These are phyloP conservation scores for Nemania bipapillata DNA, from an alignment of 2,329 filamentous ascomycete species.

Conservation along the genomic window DNA sequence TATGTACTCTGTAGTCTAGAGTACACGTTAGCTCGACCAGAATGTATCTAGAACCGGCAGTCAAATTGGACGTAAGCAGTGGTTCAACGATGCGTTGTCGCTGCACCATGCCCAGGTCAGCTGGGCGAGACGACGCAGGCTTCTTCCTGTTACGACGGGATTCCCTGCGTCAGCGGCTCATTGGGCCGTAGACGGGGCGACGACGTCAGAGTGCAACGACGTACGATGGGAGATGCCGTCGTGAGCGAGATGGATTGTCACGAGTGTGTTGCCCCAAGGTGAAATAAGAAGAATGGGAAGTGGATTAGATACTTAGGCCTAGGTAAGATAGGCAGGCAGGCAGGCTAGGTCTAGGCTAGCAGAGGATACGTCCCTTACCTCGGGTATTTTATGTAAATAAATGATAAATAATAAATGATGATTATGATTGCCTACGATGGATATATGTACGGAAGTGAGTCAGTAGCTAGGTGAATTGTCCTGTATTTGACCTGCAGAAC, in stretches of 20 bases:
- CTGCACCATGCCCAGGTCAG: conserved; percentile 44
- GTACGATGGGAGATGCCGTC: conserved; percentile 12
- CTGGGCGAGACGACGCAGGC: conserved; percentile 29
- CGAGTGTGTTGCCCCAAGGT: conserved; percentile 9
- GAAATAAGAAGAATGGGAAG: background rate
- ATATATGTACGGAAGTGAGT: background rate
- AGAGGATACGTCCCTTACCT: background rate
- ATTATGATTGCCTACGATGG: background rate
- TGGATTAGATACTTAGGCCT: too few relatives aligned
- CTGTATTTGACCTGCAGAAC: too few relatives aligned
- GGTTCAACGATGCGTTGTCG: conserved; percentile 47
- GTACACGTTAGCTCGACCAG: too few relatives aligned
- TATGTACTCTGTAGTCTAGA: too few relatives aligned
- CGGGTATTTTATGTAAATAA: background rate
- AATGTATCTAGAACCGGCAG: conserved; percentile 2
- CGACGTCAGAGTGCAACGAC: conserved; percentile 23
- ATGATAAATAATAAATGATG: background rate
- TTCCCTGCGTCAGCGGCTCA: conserved; percentile 34
- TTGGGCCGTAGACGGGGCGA: conserved; percentile 27
- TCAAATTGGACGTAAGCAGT: conserved; percentile 25
- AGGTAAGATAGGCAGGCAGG: background rate
- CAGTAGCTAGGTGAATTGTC: background rate
- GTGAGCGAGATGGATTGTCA: conserved; percentile 21
- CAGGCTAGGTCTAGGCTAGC: background rate
- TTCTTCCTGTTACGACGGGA: conserved; percentile 21